Evolutionary conservation across 305 asterid genomes (phyloP).

Genomic region (Ajuga reptans): DNA sequence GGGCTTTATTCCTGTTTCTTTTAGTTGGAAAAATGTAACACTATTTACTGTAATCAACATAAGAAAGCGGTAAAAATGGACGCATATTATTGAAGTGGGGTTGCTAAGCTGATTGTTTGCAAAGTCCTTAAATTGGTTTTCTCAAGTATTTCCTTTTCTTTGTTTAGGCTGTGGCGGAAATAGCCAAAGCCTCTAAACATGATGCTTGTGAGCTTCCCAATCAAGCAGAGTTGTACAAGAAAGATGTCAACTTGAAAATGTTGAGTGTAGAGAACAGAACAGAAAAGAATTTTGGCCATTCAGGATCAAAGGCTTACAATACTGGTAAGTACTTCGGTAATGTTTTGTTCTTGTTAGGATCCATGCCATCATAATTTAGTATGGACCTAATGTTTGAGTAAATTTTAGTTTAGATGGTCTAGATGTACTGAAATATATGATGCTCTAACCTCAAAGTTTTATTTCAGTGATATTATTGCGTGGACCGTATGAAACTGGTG

Average conservation of each 20-base stretch:
- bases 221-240: conserved; percentile 51
- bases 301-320: conserved; percentile 23
- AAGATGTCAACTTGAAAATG: conserved; percentile 35
- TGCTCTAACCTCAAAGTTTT: background rate
- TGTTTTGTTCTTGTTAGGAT: background rate
- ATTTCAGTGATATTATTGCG: background rate
- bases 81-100: background rate
- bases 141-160: conserved; percentile 1
- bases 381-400: background rate
- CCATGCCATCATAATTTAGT: background rate
- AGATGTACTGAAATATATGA: conserved; percentile 8
- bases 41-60: background rate
- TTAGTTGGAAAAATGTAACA: background rate
- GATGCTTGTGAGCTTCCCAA: conserved; percentile 65
- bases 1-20: background rate
- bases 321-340: conserved; percentile 34
- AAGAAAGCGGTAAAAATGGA: background rate
- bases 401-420: background rate
- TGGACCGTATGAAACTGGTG: background rate
- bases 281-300: conserved; percentile 23
- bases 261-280: conserved; percentile 31
- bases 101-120: background rate
- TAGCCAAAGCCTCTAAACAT: conserved; percentile 61
- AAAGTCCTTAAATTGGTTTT: no score
- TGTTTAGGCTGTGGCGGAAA: conserved; percentile 79